A percentile compares a stretch with the other conserved stretches of the same genome.
phyloP scores from a whole-genome alignment of 257 asterid species.

The Solanum microdontum region DNA sequence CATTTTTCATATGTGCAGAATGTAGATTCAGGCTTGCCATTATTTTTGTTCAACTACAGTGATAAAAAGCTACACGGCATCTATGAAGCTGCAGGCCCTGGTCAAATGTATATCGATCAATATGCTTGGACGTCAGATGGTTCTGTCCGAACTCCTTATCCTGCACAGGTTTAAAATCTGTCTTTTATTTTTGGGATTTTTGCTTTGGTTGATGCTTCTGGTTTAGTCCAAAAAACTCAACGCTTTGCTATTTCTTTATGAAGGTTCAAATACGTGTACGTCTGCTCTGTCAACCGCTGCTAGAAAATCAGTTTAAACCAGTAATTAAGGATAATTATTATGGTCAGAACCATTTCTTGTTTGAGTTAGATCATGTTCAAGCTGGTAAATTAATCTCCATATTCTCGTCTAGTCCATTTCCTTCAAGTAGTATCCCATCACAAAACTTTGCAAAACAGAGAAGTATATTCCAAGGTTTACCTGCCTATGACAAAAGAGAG shows the following conservation, averaged over 20 bases:
- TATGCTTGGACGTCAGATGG: conserved; percentile 91
- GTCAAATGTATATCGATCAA: conserved; percentile 55
- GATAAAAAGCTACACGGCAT: conserved; percentile 61
- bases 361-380: conserved; percentile 84
- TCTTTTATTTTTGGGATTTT: neutral
- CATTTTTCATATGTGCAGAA: conserved; percentile 59
- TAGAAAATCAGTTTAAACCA: conserved; percentile 58
- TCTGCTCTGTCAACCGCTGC: conserved; percentile 41
- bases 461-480: neutral
- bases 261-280: conserved; percentile 68
- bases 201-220: neutral
- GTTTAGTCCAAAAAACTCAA: neutral
- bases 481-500: conserved; percentile 17
- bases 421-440: conserved; percentile 25
- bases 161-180: conserved; percentile 63
- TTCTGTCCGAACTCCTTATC: conserved; percentile 49
- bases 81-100: conserved; percentile 79
- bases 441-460: conserved; percentile 13
- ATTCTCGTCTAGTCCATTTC: conserved; percentile 33
- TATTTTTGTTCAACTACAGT: conserved; percentile 65
- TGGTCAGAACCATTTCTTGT: conserved; percentile 45
- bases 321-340: conserved; percentile 63
- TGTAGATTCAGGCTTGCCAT: conserved; percentile 69
- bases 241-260: conserved; percentile 10
- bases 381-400: conserved; percentile 47